phyloP scores from a whole-genome alignment of 2,329 filamentous ascomycete species.

The Fusarium brevicatenulatum region DNA sequence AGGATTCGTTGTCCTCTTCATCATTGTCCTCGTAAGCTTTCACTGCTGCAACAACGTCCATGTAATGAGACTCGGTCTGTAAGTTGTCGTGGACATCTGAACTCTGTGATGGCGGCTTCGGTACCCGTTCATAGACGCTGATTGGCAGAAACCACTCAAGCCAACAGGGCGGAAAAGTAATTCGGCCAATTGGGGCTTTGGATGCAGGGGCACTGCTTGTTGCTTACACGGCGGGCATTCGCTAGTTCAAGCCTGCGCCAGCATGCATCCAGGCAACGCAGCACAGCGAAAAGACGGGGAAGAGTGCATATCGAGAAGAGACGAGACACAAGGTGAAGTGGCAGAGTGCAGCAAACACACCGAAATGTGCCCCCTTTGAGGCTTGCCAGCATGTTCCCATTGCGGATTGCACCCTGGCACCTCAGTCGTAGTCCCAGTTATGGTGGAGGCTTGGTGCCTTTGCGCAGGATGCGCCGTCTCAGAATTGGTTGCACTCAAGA shows the following conservation, averaged over 20 bases:
- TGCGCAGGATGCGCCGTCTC: slow-evolving; percentile 37
- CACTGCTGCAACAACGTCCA: slow-evolving; percentile 2
- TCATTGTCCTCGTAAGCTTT: slow-evolving; percentile 35
- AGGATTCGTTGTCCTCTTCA: slow-evolving; percentile 30
- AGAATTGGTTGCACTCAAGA: slow-evolving; percentile 37
- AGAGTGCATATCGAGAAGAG: not conserved
- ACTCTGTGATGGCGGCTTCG: slow-evolving; percentile 37
- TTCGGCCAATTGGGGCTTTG: slow-evolving; percentile 30
- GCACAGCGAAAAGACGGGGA: not conserved
- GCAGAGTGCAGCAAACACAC: not conserved
- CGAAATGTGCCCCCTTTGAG: not conserved
- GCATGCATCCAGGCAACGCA: slow-evolving; percentile 2
- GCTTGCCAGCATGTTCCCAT: not conserved
- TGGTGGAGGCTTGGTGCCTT: slow-evolving; percentile 33
- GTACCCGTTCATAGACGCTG: slow-evolving; percentile 23
- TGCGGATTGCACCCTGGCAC: not conserved
- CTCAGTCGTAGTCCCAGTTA: slow-evolving; percentile 2
- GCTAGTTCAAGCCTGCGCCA: slow-evolving; percentile 24
- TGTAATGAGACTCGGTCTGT: slow-evolving; percentile 32
- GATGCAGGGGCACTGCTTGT: slow-evolving; percentile 22
- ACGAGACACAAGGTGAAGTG: not conserved
- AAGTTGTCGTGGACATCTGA: slow-evolving; percentile 13
- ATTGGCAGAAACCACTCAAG: slow-evolving; percentile 15
- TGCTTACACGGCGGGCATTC: slow-evolving; percentile 33
- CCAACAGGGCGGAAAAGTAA: slow-evolving; percentile 16